phyloP scores from a whole-genome alignment of 192 early-diverging fungal species.

The Entomortierella chlamydospora region DNA sequence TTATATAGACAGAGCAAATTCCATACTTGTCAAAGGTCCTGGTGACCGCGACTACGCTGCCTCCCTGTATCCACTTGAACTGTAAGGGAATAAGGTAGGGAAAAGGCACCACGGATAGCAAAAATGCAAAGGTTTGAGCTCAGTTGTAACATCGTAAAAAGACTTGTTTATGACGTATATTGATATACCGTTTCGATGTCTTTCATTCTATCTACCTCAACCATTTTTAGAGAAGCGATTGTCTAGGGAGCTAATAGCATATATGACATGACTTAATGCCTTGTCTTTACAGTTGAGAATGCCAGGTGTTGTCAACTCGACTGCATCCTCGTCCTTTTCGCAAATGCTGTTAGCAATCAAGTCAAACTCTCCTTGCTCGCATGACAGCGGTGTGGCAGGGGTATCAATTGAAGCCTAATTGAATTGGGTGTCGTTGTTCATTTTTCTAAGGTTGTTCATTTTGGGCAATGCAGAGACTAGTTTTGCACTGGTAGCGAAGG shows the following conservation, averaged over 20 bases:
- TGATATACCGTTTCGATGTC: background rate
- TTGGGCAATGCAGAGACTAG: background rate
- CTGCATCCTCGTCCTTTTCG: background rate
- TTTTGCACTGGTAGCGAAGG: background rate
- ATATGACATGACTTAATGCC: background rate
- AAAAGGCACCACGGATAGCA: too few species aligned
- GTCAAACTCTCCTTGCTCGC: background rate
- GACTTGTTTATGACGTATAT: too few species aligned
- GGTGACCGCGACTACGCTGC: constrained; percentile 32
- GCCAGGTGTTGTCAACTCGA: background rate
- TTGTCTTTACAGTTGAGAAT: background rate
- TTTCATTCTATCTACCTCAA: too few species aligned
- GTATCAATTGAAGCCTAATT: background rate
- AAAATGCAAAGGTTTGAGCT: too few species aligned
- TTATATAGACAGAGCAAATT: background rate
- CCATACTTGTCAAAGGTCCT: constrained; percentile 42
- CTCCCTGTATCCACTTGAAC: constrained; percentile 37
- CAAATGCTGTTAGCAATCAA: background rate
- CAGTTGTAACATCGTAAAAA: too few species aligned
- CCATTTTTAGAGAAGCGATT: background rate
- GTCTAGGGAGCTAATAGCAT: background rate
- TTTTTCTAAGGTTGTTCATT: background rate
- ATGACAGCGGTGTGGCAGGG: background rate
- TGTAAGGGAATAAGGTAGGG: constrained; percentile 1
- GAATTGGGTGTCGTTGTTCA: background rate